Conservation (phyloP, 1,284 basidiomycete genomes). For the Austropuccinia psidii region DNA sequence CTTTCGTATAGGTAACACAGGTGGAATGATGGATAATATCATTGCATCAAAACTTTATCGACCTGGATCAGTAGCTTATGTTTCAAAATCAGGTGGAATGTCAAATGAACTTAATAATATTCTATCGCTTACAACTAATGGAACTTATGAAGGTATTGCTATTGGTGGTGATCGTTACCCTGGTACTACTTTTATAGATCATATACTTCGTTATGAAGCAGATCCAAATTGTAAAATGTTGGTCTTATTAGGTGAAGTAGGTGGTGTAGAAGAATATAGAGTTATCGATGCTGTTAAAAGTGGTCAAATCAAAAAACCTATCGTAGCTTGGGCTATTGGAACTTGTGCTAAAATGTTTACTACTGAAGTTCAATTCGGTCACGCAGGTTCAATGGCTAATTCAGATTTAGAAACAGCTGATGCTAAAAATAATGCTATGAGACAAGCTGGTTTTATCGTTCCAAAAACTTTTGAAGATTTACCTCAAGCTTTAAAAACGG, state of each 20-base stretch:
- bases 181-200: constrained; percentile 97
- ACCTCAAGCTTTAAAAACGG: constrained; percentile 70
- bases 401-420: constrained; percentile 94
- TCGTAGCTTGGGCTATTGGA: constrained; percentile 98
- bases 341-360: constrained; percentile 99
- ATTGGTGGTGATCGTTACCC: constrained; percentile 99
- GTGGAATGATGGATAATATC: constrained; percentile 99
- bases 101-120: constrained; percentile 99
- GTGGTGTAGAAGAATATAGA: constrained; percentile 97
- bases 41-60: constrained; percentile 98
- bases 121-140: constrained; percentile 91
- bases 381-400: constrained; percentile 97
- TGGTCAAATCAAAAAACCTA: constrained; percentile 92
- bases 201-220: constrained; percentile 91
- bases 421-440: constrained; percentile 95
- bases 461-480: constrained; percentile 97
- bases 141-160: constrained; percentile 98
- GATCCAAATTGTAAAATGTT: constrained; percentile 99
- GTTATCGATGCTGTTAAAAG: constrained; percentile 96
- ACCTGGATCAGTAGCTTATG: constrained; percentile 92
- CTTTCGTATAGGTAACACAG: constrained; percentile 99
- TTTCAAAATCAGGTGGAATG: constrained; percentile 99
- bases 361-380: constrained; percentile 98
- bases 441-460: constrained; percentile 87
- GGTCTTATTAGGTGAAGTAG: constrained; percentile 95